Evolutionary conservation across 176 grass and related monocot species (phyloP), one percentile per base, ranked within the genome.

Genomic region (Oryza longistaminata): DNA sequence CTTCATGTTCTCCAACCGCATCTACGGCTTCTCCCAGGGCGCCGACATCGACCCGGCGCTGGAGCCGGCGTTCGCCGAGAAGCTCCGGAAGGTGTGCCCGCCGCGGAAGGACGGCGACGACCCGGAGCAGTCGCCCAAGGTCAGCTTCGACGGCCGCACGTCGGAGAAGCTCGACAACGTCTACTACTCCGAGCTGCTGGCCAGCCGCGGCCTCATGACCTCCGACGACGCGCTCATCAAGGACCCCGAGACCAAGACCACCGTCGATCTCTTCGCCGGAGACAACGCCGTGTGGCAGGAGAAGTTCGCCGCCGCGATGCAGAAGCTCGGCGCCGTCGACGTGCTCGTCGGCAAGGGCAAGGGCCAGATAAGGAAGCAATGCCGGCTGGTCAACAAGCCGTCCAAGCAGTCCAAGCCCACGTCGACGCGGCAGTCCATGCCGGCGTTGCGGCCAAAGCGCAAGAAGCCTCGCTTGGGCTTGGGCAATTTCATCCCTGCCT

Each of bases 151-250:
- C 78, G 24, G 49, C 40, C 24, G 12, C 4, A 65, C 88, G 0
- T 17, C 15, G 68, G 24, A 80, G 50, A 45, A 16, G 68, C 91
- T 93, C 16, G 88, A 93, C 78, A 78, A 29, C 61, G 8, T n/a
- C 3, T 93, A 93, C 91, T 93, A 90, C 81, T 0, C n/a, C 2
- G 82, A 82, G 88, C 68, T 93, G 78, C 85, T 85, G 24, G 43
- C 39, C 1, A 26, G 74, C 13, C 72, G 81, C 19, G 86, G 91
- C 9, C 77, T 93, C 16, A 85, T 93, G 24, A 73, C 85, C 10
- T 93, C 91, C 2, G 91, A 93, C 62, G 75, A 76, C 77, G 62
- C 70, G 24, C 88, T 93, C 7, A 64, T 75, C 14, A 15, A 43
- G 85, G 67, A 93, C 48, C 22, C 81, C 10, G 19, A 33, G 82